Evolutionary conservation across 257 asterid species (phyloP), one percentile per base, ranked within the genome.

Genomic region (Plantago major): DNA sequence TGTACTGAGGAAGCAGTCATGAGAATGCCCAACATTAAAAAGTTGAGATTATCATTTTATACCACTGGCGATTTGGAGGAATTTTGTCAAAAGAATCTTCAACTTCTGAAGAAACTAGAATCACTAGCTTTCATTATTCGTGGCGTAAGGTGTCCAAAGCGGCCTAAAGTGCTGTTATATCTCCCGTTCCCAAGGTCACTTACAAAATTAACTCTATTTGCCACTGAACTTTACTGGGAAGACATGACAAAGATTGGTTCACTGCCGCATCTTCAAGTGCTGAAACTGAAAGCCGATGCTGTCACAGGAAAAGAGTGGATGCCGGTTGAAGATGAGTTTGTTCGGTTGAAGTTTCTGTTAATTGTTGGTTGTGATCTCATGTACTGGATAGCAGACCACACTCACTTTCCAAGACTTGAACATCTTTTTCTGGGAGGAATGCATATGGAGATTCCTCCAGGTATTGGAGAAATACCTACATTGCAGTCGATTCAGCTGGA

Each of bases 321-420:
- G 11, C 42, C 70, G 10, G 9, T 45, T 15, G 56, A 54, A 17
- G 47, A 55, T 15, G 55, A 55, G 30, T 65, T 65, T n/a, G 4
- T 18, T 44, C 33, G 56, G 46, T 55, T 65, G 11, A 54, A 45
- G 47, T 28, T 8, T 63, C 30, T 65, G 5, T 22, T 2, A 28
- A 44, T 65, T 4, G 1, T 2, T 9, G 0, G 47, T 6, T 43
- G 55, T 65, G 55, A 55, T 10, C 37, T 65, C n/a, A 37, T 9
- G 3, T 12, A 1, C 40, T 68, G 68, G 73, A 53, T 1, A 6
- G 55, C 56, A 10, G 61, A 55, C 0, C 0, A 7, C 1, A 47
- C 62, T 26, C 66, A 71, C 10, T 67, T 75, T 28, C 80, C 71
- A 4, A 11, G 64, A 58, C 80, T 75, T 42, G 71, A 75, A 46